These are phyloP conservation scores for Litsea cubeba DNA, from an alignment of 164 flowering plant genomes.

Conservation along the genomic window DNA sequence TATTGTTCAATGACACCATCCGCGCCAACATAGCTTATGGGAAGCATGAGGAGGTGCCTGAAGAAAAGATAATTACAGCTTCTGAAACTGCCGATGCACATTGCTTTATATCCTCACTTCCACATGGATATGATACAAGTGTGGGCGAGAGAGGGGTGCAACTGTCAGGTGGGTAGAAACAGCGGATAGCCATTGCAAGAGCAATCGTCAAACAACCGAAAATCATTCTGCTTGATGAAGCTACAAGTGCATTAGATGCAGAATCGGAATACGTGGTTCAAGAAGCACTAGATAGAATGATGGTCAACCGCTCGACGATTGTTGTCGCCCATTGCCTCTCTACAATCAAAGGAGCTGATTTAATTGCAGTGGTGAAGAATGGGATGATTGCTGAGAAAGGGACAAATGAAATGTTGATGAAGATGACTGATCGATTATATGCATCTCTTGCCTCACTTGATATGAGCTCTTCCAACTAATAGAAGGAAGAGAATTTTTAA, in stretches of 20 bases:
- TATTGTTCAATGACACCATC: slow-evolving; percentile 65
- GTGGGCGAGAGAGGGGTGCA: slow-evolving; percentile 76
- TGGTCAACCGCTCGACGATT: slow-evolving; percentile 16
- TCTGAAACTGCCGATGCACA: slow-evolving; percentile 68
- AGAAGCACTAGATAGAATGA: slow-evolving; percentile 18
- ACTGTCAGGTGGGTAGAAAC: slow-evolving; percentile 75
- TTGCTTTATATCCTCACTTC: slow-evolving; percentile 57
- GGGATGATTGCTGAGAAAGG: slow-evolving; percentile 17
- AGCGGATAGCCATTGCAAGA: slow-evolving; percentile 65
- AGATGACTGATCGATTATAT: background rate
- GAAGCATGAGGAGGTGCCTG: slow-evolving; percentile 39
- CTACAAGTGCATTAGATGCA: slow-evolving; percentile 70
- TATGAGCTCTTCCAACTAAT: background rate
- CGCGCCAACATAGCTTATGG: slow-evolving; percentile 69
- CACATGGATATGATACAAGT: slow-evolving; percentile 58
- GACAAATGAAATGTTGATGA: background rate
- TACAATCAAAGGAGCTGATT: slow-evolving; percentile 14
- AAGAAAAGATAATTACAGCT: slow-evolving; percentile 59
- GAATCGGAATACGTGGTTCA: slow-evolving; percentile 28
- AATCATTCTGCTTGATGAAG: slow-evolving; percentile 63
- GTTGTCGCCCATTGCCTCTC: slow-evolving; percentile 18
- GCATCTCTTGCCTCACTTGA: background rate
- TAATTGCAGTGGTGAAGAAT: slow-evolving; percentile 18
- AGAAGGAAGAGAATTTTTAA: background rate
- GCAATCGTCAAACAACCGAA: slow-evolving; percentile 60